Base-by-base conservation (phyloP, 345 rosid genomes). In the Camelina sativa region DNA sequence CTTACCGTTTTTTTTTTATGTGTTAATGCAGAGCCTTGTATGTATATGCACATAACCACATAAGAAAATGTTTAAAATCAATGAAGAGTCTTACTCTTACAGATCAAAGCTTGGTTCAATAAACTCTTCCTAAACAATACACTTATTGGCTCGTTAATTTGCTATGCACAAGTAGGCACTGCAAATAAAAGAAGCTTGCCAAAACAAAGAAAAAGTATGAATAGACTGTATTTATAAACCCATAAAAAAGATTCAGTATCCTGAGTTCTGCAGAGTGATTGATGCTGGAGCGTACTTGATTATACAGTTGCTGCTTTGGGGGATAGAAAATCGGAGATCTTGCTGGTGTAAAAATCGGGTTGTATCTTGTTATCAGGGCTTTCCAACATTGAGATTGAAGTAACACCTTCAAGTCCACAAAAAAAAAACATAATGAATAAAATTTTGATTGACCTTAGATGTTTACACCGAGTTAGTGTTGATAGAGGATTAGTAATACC, bases 261-360 rank as follows among this genome's bases (percentile, higher is more conserved):
- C 8, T 50, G 54, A 40, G 62, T 57, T 46, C n/a, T 32, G 54
- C 28, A 63, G 16, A 61, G 59, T 41, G 35, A 6, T 25, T 25
- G 62, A 4, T 13, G 16, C 11, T 25, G 8, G 25, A 12, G 72
- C 75, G 61, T 56, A 54, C 65, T 35, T 56, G 53, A 61, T 89
- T 84, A 93, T 19, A 91, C 88, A 46, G 83, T 68, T 57, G 98
- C 92, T 48, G 91, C 82, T 81, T 91, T 88, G 8, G 78, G 88
- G 47, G 91, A 76, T 1, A 89, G 92, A 65, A 92, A 84, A 78
- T 95, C 97, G 0, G 99, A 92, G 37, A 95, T 87, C 82, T 86
- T 83, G 80, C 81, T 81, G 51, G 98, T 90, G 78, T 90, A 92
- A 81, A 84, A 92, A 80, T 95, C 99, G 13, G 99, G 97, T 70